Evolutionary conservation across 2,329 filamentous ascomycete species (phyloP), one percentile per base, ranked within the genome.

Genomic region (Annulohypoxylon truncatum): DNA sequence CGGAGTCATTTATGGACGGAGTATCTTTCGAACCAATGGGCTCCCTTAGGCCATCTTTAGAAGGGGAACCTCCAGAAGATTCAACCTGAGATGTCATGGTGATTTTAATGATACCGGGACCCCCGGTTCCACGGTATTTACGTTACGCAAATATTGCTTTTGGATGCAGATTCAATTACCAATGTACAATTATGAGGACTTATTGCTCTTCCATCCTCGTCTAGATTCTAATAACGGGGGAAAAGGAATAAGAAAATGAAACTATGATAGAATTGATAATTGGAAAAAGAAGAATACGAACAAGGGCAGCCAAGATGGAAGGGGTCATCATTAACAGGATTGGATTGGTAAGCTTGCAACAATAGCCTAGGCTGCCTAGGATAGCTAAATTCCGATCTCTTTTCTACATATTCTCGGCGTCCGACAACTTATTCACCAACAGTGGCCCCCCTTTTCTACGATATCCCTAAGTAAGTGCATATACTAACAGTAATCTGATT

Each of bases 311-410:
- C n/a, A 44, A 47, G n/a, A 51, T 63, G 31, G 26, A 60, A 48
- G 51, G 57, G 50, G 47, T 51, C 47, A 66, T 61, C 33, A 57
- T 26, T 20, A 20, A 58, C 52, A 47, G 61, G 51, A 53, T 31
- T 60, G 38, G 66, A 68, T 68, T 68, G 59, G 63, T 66, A 68
- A 65, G 57, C 61, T 61, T n/a, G 31, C 35, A 31, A 53, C 35
- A 46, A 46, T 42, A 20, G 28, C 55, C 46, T 59, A 33, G 29
- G 35, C 26, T 40, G 28, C 55, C 46, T 59, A 33, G 29, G 35
- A 35, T 40, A 24, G 52, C 28, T 22, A 18, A 35, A 59, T 54
- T 46, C 33, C 50, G 15, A 24, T 48, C 44, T 28, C 3, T 15
- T 26, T 15, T 18, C 9, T 7, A 8, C 38, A 42, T 42, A 42